Percentiles rank a stretch among this genome's conserved stretches.
phyloP scores from a whole-genome alignment of 257 asterid genomes.

The Rehmannia glutinosa region DNA sequence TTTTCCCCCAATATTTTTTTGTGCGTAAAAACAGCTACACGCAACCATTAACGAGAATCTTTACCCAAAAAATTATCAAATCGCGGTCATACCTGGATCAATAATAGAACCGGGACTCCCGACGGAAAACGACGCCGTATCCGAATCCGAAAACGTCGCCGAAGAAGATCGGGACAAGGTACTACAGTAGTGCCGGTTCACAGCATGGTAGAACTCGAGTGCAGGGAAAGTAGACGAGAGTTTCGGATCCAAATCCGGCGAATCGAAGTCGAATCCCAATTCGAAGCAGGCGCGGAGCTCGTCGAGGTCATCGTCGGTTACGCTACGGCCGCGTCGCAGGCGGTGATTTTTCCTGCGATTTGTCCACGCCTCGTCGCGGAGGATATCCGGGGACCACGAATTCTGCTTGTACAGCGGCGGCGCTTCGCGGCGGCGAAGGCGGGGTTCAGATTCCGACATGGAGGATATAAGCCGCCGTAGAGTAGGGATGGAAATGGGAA shows the following conservation, averaged over 20 bases:
- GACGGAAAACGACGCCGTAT: conserved; percentile 14
- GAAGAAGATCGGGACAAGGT: conserved; percentile 41
- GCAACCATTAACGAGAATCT: too few species aligned
- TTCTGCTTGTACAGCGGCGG: conserved; percentile 28
- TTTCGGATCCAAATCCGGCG: conserved; percentile 45
- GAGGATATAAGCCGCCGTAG: neutral
- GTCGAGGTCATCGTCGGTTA: conserved; percentile 55
- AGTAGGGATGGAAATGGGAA: neutral
- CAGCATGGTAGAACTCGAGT: conserved; percentile 41
- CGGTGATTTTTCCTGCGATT: conserved; percentile 26
- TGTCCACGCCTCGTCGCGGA: conserved; percentile 57
- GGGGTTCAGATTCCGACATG: neutral
- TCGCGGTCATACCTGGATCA: conserved; percentile 26
- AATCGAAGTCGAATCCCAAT: conserved; percentile 54
- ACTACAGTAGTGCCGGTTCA: conserved; percentile 22
- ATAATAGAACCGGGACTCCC: conserved; percentile 28
- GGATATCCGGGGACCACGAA: conserved; percentile 53
- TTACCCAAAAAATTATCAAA: too few species aligned
- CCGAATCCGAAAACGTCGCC: conserved; percentile 28
- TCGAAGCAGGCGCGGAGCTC: conserved; percentile 70
- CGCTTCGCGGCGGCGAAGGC: neutral
- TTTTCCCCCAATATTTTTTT: too few species aligned
- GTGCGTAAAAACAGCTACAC: too few species aligned
- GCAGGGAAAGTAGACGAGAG: conserved; percentile 57
- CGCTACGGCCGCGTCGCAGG: conserved; percentile 34